Conservation (phyloP, 2,329 filamentous ascomycete species). For the Fusarium domesticum region DNA sequence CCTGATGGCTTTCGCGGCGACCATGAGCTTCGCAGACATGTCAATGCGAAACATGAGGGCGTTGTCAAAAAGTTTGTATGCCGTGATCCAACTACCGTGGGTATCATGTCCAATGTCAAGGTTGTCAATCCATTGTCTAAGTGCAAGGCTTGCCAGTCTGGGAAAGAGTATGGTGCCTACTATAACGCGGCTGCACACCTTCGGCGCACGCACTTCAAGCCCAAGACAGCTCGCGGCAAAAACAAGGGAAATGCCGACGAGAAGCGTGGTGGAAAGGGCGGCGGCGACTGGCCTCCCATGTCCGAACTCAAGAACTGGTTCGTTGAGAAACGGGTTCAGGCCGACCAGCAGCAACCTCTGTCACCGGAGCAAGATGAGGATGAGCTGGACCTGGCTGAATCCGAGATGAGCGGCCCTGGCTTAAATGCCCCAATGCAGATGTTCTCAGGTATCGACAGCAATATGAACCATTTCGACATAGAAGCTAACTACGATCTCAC, state of each 20-base stretch:
- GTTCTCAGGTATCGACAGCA: conserved; percentile 24
- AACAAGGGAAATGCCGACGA: conserved; percentile 41
- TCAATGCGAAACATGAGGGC: conserved; percentile 60
- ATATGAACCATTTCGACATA: conserved; percentile 22
- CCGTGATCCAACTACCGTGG: conserved; percentile 47
- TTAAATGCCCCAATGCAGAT: conserved; percentile 19
- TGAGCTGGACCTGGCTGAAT: conserved; percentile 28
- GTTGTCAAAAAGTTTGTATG: conserved; percentile 57
- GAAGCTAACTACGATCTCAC: conserved; percentile 23
- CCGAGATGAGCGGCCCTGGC: conserved; percentile 17
- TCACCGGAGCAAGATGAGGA: conserved; percentile 33
- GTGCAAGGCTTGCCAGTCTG: conserved; percentile 76
- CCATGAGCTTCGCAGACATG: conserved; percentile 73
- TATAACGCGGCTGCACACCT: conserved; percentile 95
- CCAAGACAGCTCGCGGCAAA: conserved; percentile 48
- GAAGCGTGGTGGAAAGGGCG: conserved; percentile 49
- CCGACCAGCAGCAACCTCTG: conserved; percentile 39
- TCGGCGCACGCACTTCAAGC: conserved; percentile 82
- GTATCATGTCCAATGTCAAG: conserved; percentile 42
- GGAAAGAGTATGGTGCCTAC: conserved; percentile 83
- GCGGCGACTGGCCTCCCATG: conserved; percentile 30
- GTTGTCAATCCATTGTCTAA: conserved; percentile 65
- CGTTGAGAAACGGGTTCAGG: conserved; percentile 47
- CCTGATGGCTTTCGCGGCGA: conserved; percentile 81
- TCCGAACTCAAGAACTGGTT: conserved; percentile 51